Conservation (phyloP, 1,284 basidiomycete species). For the Coniophora puteana region DNA sequence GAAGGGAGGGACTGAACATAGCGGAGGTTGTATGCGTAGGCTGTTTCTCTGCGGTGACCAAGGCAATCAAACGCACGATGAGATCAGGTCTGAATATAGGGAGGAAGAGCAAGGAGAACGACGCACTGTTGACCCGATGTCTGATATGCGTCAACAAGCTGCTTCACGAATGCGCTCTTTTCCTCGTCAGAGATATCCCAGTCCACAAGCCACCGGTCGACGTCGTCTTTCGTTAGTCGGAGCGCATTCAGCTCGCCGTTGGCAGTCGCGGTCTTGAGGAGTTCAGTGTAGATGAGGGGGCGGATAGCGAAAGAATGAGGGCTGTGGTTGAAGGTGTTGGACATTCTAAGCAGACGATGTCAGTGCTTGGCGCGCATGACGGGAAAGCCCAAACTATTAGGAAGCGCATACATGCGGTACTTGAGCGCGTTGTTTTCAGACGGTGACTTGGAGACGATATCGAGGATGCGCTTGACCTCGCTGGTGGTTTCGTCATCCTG, state of each 20-base stretch:
- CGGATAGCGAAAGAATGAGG: slow-evolving; percentile 70
- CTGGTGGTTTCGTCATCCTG: slow-evolving; percentile 52
- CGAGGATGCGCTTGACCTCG: slow-evolving; percentile 47
- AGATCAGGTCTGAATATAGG: not conserved
- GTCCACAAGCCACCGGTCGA: slow-evolving; percentile 74
- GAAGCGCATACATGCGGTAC: slow-evolving; percentile 61
- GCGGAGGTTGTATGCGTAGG: slow-evolving; percentile 63
- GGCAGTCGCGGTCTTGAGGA: slow-evolving; percentile 63
- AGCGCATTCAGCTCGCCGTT: slow-evolving; percentile 71
- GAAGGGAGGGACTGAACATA: slow-evolving; percentile 59
- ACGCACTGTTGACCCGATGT: slow-evolving; percentile 56
- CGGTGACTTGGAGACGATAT: slow-evolving; percentile 52
- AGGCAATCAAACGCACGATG: slow-evolving; percentile 1
- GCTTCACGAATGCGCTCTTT: slow-evolving; percentile 69
- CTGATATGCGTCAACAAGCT: slow-evolving; percentile 61
- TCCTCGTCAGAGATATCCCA: slow-evolving; percentile 71
- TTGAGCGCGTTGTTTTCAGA: slow-evolving; percentile 51
- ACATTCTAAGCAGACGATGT: slow-evolving; percentile 54
- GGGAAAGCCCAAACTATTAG: too few relatives aligned
- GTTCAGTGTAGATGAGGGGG: slow-evolving; percentile 59
- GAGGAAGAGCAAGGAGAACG: not conserved
- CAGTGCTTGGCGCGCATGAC: slow-evolving; percentile 7
- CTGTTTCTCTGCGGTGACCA: slow-evolving; percentile 37
- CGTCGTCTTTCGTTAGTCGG: slow-evolving; percentile 55
- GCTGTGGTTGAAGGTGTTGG: slow-evolving; percentile 85